Evolutionary conservation across 164 flowering plant species (phyloP).

Genomic region (Stephania yunnanensis): DNA sequence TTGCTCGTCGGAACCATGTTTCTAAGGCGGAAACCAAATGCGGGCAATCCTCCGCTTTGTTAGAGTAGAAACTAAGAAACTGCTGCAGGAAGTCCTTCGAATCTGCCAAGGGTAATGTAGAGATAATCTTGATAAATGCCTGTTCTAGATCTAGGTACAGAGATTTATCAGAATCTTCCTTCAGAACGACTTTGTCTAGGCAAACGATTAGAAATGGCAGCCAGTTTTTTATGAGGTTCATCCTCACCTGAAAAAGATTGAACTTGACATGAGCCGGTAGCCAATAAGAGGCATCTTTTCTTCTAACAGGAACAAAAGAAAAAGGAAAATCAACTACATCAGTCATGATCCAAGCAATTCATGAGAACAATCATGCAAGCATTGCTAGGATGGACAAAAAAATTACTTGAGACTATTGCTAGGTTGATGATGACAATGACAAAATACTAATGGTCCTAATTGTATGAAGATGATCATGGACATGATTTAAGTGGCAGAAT

Average conservation of each 20-base stretch:
- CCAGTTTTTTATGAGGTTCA: constrained; percentile 82
- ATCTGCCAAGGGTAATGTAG: constrained; percentile 80
- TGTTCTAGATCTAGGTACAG: constrained; percentile 69
- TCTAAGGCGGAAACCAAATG: constrained; percentile 76
- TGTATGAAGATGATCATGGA: too few species aligned
- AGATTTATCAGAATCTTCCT: constrained; percentile 37
- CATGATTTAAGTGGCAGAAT: too few species aligned
- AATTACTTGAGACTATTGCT: too few species aligned
- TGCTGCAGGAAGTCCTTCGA: constrained; percentile 68
- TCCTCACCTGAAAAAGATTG: constrained; percentile 54
- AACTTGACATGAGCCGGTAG: background rate
- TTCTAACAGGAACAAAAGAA: too few species aligned
- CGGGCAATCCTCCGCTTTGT: constrained; percentile 82
- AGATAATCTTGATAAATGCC: constrained; percentile 69
- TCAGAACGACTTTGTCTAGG: constrained; percentile 47
- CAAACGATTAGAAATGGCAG: constrained; percentile 84
- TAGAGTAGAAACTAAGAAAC: constrained; percentile 74
- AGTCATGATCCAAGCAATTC: background rate
- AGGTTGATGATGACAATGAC: too few species aligned
- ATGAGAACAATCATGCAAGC: background rate
- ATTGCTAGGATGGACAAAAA: too few species aligned
- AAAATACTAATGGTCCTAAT: too few species aligned
- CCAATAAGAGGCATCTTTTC: background rate
- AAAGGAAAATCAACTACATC: background rate
- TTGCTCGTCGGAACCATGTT: constrained; percentile 95